Conservation (phyloP, 208 protist species). For the Acanthamoeba castellanii region DNA sequence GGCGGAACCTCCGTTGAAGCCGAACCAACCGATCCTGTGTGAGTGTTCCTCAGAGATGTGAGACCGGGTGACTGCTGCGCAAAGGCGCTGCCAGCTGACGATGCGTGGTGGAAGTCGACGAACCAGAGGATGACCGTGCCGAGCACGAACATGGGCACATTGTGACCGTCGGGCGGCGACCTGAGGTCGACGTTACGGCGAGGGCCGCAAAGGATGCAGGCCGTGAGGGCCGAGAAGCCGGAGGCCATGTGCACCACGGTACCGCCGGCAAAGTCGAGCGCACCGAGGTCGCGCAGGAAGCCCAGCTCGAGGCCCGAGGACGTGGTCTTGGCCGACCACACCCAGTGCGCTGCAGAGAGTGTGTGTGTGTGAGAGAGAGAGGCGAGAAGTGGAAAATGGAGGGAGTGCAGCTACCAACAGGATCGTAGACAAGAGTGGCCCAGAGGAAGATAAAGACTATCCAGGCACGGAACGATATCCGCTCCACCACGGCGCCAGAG, state of each 20-base stretch:
- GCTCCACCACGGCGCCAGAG: slow-evolving; percentile 54
- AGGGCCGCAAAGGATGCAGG: slow-evolving; percentile 39
- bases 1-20: slow-evolving; percentile 83
- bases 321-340: slow-evolving; percentile 35
- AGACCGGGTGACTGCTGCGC: not conserved
- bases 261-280: slow-evolving; percentile 81
- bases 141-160: slow-evolving; percentile 66
- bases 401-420: slow-evolving; percentile 20
- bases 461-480: slow-evolving; percentile 52
- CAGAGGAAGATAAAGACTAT: slow-evolving; percentile 58
- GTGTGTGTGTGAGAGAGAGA: not conserved
- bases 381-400: not conserved
- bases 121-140: slow-evolving; percentile 45
- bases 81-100: no score
- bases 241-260: slow-evolving; percentile 80
- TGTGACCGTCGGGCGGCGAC: slow-evolving; percentile 57
- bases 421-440: slow-evolving; percentile 67
- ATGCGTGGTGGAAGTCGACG: not conserved
- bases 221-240: slow-evolving; percentile 57
- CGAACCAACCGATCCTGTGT: slow-evolving; percentile 83
- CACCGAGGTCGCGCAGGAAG: slow-evolving; percentile 61
- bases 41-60: not conserved
- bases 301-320: not conserved
- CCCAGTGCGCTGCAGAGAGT: slow-evolving; percentile 32
- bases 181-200: slow-evolving; percentile 40